Base-by-base conservation (phyloP, 2,329 filamentous ascomycete species). In the Penicillium sp. region DNA sequence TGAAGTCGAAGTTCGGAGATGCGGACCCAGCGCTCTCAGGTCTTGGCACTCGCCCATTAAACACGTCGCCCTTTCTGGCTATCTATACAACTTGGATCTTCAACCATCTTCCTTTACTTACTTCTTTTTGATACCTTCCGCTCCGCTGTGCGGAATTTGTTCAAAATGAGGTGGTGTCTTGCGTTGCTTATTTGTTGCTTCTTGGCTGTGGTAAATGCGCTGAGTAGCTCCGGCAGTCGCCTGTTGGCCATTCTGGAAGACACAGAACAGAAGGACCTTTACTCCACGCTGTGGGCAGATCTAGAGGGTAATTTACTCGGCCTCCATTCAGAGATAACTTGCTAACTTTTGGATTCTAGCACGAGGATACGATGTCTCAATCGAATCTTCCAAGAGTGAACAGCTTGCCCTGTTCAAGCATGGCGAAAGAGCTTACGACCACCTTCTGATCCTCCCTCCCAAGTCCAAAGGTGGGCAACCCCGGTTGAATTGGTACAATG, bases 211-310 rank as follows among this genome's bases (percentile, higher is more conserved):
- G 72, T 72, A 58, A 84, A 88, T 74, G 92, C 92, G 57, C 78
- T 89, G 70, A 96, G 93, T 80, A 88, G 87, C 62, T 83, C 86
- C 49, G 94, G 93, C 59, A 85, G 84, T 75, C 85, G 91, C 72
- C 78, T 97, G 76, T 82, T 99, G 70, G 92, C 95, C 60, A 84
- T 99, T 58, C 78, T 96, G 53, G 93, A 97, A 70, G 89, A 96
- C 68, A 82, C 86, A 62, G 83, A 85, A 42, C 91, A 96, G 72
- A 91, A 93, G 82, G 84, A 84, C 67, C 84, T 84, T 66, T 99
- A 96, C 77, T 90, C 89, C 58, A 89, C 87, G 69, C 93, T 97
- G 60, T 81, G 78, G 78, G 67, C 68, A 10, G 80, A 81, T 62
- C 63, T 82, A 54, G 73, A 81, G 72, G 73, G 80, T 81, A 66